Evolutionary conservation across 805 yeast genomes (phyloP).

Genomic region (Lipomyces mesembrius): DNA sequence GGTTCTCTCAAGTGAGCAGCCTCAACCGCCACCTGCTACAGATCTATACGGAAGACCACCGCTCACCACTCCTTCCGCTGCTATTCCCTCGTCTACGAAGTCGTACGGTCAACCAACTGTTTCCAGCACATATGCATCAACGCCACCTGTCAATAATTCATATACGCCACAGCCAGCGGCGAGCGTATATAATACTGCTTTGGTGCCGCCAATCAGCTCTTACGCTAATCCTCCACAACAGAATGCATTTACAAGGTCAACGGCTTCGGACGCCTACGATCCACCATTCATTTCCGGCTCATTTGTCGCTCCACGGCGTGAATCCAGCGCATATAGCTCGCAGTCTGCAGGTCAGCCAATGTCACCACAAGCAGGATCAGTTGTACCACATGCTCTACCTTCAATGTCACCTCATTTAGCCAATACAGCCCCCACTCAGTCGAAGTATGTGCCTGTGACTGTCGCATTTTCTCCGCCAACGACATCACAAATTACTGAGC

Average conservation of each 20-base stretch:
- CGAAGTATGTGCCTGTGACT: neutral
- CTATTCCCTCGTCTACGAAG: constrained; percentile 4
- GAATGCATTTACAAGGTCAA: constrained; percentile 6
- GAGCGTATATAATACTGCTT: neutral
- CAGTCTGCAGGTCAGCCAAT: neutral
- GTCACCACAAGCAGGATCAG: neutral
- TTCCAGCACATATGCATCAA: constrained; percentile 6
- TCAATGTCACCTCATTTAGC: neutral
- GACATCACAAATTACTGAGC: neutral
- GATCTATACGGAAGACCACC: constrained; percentile 7
- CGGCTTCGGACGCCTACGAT: constrained; percentile 25
- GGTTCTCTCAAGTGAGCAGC: neutral
- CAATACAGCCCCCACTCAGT: neutral
- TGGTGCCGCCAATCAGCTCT: constrained; percentile 12
- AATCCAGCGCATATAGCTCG: neutral
- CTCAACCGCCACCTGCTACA: constrained; percentile 10
- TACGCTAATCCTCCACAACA: constrained; percentile 9
- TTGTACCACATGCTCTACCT: neutral
- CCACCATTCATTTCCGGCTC: constrained; percentile 17
- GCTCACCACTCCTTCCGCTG: constrained; percentile 6
- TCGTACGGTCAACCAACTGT: constrained; percentile 17
- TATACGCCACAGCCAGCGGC: constrained; percentile 13
- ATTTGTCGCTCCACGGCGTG: constrained; percentile 15
- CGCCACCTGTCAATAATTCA: constrained; percentile 3
- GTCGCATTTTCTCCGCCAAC: constrained; percentile 2